Conservation (phyloP, 139 green algal genomes). For the Haematococcus sp. region DNA sequence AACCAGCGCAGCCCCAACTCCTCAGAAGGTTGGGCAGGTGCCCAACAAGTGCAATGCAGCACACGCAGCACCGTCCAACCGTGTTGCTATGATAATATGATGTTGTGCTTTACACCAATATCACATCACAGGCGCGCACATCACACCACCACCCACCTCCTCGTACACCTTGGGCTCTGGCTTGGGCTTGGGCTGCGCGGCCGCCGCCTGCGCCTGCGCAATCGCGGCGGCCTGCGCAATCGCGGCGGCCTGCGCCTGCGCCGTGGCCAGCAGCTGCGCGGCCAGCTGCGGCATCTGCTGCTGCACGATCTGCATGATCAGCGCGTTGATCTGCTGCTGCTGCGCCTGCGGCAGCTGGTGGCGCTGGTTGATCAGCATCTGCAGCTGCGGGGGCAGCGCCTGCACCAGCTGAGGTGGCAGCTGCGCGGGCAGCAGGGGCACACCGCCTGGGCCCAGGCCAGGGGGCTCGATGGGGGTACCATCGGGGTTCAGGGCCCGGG, state of each 20-base stretch:
- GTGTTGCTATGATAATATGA: no score
- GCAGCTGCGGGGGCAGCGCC: not conserved
- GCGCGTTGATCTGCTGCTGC: slow-evolving; percentile 9
- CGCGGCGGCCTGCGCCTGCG: not conserved
- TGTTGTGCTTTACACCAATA: no score
- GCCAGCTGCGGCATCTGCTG: slow-evolving; percentile 10
- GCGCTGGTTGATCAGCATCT: slow-evolving; percentile 12
- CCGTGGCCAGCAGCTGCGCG: not conserved
- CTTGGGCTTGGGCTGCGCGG: slow-evolving; percentile 14
- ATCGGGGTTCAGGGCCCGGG: not conserved
- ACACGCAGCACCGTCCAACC: no score
- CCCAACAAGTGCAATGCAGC: no score
- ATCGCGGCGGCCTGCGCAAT: not conserved
- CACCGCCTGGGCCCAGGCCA: not conserved
- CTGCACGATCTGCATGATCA: slow-evolving; percentile 17
- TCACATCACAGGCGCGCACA: not conserved
- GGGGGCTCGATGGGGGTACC: not conserved
- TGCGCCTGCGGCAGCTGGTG: not conserved
- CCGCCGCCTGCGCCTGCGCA: not conserved
- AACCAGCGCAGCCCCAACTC: no score
- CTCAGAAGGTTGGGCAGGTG: no score
- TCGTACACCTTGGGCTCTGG: slow-evolving; percentile 11
- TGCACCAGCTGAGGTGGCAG: slow-evolving; percentile 13
- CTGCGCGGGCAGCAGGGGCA: slow-evolving; percentile 4
- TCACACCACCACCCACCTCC: not conserved